Base-by-base conservation (phyloP, 2,329 filamentous ascomycete species). In the Hymenoscyphus repandus region DNA sequence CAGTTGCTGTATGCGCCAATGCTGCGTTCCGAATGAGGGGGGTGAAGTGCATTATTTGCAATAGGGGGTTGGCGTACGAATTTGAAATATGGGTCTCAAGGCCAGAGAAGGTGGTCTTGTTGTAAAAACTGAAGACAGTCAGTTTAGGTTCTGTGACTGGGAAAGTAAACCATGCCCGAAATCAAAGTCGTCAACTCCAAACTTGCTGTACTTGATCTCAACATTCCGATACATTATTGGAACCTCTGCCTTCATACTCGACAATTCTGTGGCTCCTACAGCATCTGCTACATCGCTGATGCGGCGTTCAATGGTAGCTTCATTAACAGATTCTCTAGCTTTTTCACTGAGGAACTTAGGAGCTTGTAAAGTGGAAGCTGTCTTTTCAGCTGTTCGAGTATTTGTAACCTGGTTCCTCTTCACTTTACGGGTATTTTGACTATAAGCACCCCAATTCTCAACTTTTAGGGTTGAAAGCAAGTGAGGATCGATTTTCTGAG, bases 161-260 rank as follows among this genome's bases (percentile, higher is more conserved):
- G 20, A n/a, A 12, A 18, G 33, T 17, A 27, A n/a, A 27, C 70
- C 82, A 62, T 72, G 89, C 83, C 87, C 86, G 70, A 99, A 99
- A 68, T 99, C 93, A 67, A 99, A 99, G 68, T 99, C 95, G 63
- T 97, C 92, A n/a, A 99, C 90, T 17, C 93, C 93, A 68, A 96
- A 99, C 66, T 90, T 95, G 75, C 92, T 96, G 73, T 97, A 99
- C 67, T 96, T 96, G 72, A 99, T 99, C 68, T 97, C 92, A 10
- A 96, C 88, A 62, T 90, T 91, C 57, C 88, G 85, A 68, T 99
- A 99, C 73, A 93, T 89, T 7, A 88, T 80, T 18, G 92, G 87
- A 4, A 93, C 86, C 50, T 96, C 90, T 37, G 86, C 82, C 57
- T 89, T 87, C 50, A 86, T 80, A 57, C 86, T 85, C 55, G 88